A percentile compares a stretch with the other conserved stretches of the same genome.
These are phyloP conservation scores for Saksenaea vasiformis DNA, from an alignment of 371 early-diverging fungal species.

Conservation along the genomic window DNA sequence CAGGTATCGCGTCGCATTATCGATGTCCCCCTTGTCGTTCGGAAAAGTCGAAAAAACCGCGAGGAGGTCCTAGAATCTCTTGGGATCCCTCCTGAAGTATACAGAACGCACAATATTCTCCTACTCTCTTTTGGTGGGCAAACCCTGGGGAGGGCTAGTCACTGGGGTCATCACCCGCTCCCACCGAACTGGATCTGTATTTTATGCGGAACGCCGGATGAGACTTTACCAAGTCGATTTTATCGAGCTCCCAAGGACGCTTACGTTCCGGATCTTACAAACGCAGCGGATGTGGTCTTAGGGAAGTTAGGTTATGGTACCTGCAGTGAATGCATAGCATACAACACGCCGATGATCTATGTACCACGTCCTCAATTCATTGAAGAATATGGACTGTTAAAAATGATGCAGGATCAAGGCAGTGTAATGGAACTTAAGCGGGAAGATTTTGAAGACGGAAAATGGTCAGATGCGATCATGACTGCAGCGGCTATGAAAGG, in stretches of 20 bases:
- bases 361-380: constrained; percentile 80
- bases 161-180: constrained; percentile 54
- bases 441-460: constrained; percentile 62
- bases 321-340: constrained; percentile 80
- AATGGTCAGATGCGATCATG: constrained; percentile 55
- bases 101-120: constrained; percentile 58
- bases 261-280: constrained; percentile 75
- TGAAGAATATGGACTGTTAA: constrained; percentile 73
- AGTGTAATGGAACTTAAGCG: constrained; percentile 62
- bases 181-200: constrained; percentile 80
- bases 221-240: constrained; percentile 53
- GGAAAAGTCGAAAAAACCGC: constrained; percentile 50
- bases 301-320: constrained; percentile 85
- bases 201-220: constrained; percentile 65
- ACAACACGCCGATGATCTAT: constrained; percentile 72
- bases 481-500: constrained; percentile 38
- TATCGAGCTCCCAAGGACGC: constrained; percentile 66
- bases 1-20: constrained; percentile 40
- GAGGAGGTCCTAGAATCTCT: constrained; percentile 55
- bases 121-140: constrained; percentile 84
- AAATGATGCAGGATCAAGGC: constrained; percentile 67
- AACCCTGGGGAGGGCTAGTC: constrained; percentile 41
- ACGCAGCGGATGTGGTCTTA: constrained; percentile 73
- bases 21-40: constrained; percentile 66
- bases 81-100: constrained; percentile 61